phyloP scores from a whole-genome alignment of 2,329 filamentous ascomycete genomes.

The Fusarium sp. region DNA sequence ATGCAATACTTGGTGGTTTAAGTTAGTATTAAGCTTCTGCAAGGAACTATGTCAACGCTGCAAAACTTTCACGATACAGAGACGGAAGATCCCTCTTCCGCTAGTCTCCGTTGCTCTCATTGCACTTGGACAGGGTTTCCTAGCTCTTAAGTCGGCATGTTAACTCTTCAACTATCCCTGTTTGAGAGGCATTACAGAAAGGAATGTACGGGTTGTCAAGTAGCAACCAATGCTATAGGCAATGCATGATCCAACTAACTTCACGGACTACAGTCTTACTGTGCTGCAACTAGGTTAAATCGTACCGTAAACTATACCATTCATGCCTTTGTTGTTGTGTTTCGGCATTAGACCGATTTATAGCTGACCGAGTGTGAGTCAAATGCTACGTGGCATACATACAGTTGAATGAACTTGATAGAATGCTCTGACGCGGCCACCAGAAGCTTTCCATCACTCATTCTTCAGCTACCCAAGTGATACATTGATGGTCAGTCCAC shows the following conservation, averaged over 20 bases:
- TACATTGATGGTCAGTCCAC: neutral
- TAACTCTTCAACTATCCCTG: neutral
- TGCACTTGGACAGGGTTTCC: neutral
- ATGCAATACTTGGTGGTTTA: neutral
- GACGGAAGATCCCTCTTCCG: neutral
- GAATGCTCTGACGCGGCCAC: neutral
- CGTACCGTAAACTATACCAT: neutral
- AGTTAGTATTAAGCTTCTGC: neutral
- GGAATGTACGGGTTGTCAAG: neutral
- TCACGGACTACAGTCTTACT: neutral
- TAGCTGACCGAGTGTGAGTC: neutral
- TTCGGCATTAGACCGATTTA: neutral
- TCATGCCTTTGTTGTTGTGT: neutral
- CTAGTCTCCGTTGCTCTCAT: neutral
- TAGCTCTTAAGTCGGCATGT: neutral
- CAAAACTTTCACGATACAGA: neutral
- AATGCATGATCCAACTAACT: neutral
- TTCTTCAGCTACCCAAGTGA: neutral
- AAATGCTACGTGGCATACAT: constrained; percentile 6
- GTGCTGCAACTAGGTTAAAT: neutral
- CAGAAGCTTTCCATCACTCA: neutral
- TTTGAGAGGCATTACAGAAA: neutral
- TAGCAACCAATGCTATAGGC: neutral
- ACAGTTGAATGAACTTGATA: neutral
- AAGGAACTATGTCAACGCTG: neutral